These are phyloP conservation scores for Ambrosia trifida DNA, from an alignment of 129 eudicot species.

Conservation along the genomic window DNA sequence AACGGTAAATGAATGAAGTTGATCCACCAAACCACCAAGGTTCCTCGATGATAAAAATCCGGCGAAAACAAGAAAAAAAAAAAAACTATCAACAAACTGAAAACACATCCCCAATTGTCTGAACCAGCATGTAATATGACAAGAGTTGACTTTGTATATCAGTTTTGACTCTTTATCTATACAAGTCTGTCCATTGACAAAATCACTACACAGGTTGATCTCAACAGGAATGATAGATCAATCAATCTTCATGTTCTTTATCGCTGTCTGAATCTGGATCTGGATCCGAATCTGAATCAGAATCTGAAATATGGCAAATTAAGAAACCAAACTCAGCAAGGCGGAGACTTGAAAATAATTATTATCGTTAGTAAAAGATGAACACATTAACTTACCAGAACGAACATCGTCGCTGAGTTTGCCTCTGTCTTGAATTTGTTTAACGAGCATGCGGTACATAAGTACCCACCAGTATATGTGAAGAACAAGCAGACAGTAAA, in stretches of 20 bases:
- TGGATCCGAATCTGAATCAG: constrained; percentile 29
- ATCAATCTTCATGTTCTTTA: constrained; percentile 87
- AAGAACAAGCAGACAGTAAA: constrained; percentile 82
- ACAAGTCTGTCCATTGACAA: constrained; percentile 26
- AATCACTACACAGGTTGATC: constrained; percentile 19
- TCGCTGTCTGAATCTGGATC: constrained; percentile 76
- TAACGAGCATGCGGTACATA: constrained; percentile 92
- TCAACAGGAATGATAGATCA: constrained; percentile 36
- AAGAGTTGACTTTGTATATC: constrained; percentile 36
- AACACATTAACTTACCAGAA: constrained; percentile 63
- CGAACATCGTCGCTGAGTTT: constrained; percentile 91
- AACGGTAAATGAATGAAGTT: constrained; percentile 33
- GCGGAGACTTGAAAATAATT: background rate
- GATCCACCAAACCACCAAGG: constrained; percentile 37
- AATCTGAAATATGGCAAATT: constrained; percentile 46
- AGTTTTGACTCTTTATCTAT: constrained; percentile 31
- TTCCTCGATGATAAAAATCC: constrained; percentile 28
- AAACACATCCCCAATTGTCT: constrained; percentile 22
- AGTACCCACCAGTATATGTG: constrained; percentile 97
- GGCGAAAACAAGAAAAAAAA: background rate
- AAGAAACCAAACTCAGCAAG: constrained; percentile 1
- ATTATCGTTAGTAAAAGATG: background rate
- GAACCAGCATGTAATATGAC: constrained; percentile 32
- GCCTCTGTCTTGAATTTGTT: constrained; percentile 89
- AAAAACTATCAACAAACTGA: constrained; percentile 33